phyloP scores from a whole-genome alignment of 768 basidiomycete genomes.

The Calocybe cyanea region DNA sequence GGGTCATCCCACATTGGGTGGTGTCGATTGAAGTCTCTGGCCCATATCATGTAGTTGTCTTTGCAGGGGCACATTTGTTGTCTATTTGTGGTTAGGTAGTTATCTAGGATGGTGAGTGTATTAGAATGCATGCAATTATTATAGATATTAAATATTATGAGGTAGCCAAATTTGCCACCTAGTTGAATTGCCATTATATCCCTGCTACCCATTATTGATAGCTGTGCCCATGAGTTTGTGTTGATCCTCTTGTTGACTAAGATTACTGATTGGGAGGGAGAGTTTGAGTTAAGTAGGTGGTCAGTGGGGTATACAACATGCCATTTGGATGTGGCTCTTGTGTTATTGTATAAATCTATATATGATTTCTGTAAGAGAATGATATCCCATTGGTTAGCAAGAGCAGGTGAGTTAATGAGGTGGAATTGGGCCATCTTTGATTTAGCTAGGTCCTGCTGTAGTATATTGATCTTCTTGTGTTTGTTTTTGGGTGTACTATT shows the following conservation, averaged over 20 bases:
- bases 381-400: too few relatives aligned
- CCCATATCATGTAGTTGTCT: conserved; percentile 22
- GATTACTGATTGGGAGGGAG: not conserved
- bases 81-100: conserved; percentile 3
- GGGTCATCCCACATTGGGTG: conserved; percentile 36
- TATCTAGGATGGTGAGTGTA: conserved; percentile 14
- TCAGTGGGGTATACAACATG: not conserved
- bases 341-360: not conserved
- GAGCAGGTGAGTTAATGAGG: too few relatives aligned
- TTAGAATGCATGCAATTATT: conserved; percentile 20
- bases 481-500: too few relatives aligned
- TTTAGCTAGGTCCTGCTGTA: too few relatives aligned
- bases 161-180: not conserved
- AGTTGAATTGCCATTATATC: conserved; percentile 8
- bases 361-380: not conserved
- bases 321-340: too few relatives aligned
- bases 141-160: conserved; percentile 33
- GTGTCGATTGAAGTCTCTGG: conserved; percentile 39
- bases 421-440: too few relatives aligned
- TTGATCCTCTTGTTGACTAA: not conserved
- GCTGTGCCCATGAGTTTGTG: not conserved
- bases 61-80: not conserved
- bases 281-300: not conserved
- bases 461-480: too few relatives aligned
- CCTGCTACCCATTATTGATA: not conserved